These are phyloP conservation scores for Conticribra weissflogii DNA, from an alignment of 108 stramenopile species.

Conservation along the genomic window DNA sequence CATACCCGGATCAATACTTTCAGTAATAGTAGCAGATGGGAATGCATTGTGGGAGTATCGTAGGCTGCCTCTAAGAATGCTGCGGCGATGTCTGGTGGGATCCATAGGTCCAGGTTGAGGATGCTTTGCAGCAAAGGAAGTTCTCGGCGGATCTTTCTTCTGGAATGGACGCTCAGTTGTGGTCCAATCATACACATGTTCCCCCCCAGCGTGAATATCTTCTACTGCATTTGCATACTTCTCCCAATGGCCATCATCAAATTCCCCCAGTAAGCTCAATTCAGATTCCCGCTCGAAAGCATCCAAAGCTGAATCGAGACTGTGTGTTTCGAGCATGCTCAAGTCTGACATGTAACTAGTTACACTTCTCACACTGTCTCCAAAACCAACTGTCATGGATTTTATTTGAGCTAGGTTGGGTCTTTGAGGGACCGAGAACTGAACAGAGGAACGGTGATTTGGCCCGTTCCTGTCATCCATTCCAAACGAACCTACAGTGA, in stretches of 20 bases:
- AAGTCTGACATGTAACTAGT: slow-evolving; percentile 34
- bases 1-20: slow-evolving; percentile 36
- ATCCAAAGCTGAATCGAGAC: slow-evolving; percentile 51
- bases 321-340: slow-evolving; percentile 29
- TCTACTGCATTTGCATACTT: slow-evolving; percentile 7
- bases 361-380: slow-evolving; percentile 25
- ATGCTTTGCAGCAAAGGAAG: too few relatives aligned
- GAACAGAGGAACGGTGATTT: slow-evolving; percentile 18
- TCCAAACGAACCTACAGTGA: too few relatives aligned
- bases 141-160: background rate
- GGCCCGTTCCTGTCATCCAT: too few relatives aligned
- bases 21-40: slow-evolving; percentile 14
- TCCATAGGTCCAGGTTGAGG: background rate
- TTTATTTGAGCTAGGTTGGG: slow-evolving; percentile 1
- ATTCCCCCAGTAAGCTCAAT: slow-evolving; percentile 37
- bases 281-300: slow-evolving; percentile 42
- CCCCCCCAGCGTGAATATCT: background rate
- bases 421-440: slow-evolving; percentile 6
- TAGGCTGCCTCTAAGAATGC: slow-evolving; percentile 30
- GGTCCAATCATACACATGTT: background rate
- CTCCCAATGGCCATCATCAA: slow-evolving; percentile 14
- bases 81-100: slow-evolving; percentile 6
- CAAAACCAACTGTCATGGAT: background rate
- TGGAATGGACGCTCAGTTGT: too few relatives aligned
- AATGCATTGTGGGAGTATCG: slow-evolving; percentile 14